These are phyloP conservation scores for Medicago lupulina DNA, from an alignment of 306 rosid species.

Conservation along the genomic window DNA sequence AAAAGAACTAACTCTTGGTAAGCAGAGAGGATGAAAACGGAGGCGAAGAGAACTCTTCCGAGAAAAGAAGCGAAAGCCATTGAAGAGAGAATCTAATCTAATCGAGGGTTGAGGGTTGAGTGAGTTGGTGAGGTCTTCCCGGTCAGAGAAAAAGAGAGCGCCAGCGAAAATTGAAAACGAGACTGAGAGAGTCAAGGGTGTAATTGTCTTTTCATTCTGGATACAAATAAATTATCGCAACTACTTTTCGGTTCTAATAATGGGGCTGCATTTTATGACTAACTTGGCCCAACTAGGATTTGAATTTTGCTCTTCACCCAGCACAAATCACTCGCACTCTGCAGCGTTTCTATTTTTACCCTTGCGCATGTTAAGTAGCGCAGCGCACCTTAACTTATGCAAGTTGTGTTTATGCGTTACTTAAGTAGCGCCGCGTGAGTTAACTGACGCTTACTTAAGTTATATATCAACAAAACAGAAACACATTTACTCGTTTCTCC, in stretches of 20 bases:
- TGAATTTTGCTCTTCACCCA: too few relatives aligned
- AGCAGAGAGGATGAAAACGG: constrained; percentile 66
- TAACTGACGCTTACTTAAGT: too few relatives aligned
- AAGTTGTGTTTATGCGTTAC: too few relatives aligned
- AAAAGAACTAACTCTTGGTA: constrained; percentile 58
- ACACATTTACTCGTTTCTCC: too few relatives aligned
- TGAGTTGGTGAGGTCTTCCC: constrained; percentile 35
- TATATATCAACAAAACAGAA: too few relatives aligned
- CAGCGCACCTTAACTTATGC: too few relatives aligned
- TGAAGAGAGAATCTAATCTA: constrained; percentile 37
- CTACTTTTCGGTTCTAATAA: constrained; percentile 19
- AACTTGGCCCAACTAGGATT: not conserved
- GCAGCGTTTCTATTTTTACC: too few relatives aligned
- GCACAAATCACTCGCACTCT: too few relatives aligned
- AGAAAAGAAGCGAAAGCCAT: constrained; percentile 68
- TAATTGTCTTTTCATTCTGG: constrained; percentile 16
- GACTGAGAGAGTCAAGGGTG: constrained; percentile 9
- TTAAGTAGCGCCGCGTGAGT: too few relatives aligned
- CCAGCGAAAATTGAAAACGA: constrained; percentile 47
- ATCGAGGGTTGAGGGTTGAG: too few relatives aligned
- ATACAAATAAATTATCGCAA: not conserved
- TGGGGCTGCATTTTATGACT: constrained; percentile 9
- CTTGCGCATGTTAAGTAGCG: too few relatives aligned
- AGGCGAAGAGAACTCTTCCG: constrained; percentile 69
- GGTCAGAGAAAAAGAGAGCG: constrained; percentile 40